These are phyloP conservation scores for Neurospora sp. DNA, from an alignment of 495 filamentous ascomycete species.

Conservation along the genomic window DNA sequence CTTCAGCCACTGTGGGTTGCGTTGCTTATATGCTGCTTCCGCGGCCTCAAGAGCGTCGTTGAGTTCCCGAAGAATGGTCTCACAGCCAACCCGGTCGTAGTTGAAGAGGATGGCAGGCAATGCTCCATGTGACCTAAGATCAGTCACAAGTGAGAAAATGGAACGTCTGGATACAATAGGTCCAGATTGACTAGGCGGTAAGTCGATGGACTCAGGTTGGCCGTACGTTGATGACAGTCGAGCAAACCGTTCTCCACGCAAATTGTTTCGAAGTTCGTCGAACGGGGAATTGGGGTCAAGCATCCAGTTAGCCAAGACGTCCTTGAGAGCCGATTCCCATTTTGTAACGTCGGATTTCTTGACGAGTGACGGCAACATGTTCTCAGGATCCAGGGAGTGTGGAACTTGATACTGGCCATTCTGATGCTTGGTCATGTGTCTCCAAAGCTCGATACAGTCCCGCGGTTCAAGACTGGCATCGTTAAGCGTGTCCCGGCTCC, in stretches of 20 bases:
- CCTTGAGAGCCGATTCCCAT: constrained; percentile 58
- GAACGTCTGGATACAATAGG: constrained; percentile 21
- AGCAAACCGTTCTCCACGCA: constrained; percentile 14
- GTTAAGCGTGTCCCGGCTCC: constrained; percentile 40
- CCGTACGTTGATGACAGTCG: not conserved
- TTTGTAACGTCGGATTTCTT: constrained; percentile 50
- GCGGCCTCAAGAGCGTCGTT: constrained; percentile 37
- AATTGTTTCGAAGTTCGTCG: constrained; percentile 35
- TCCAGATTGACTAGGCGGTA: not conserved
- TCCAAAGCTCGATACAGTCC: constrained; percentile 58
- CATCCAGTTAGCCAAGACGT: constrained; percentile 50
- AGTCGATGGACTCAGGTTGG: not conserved
- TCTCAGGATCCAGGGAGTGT: constrained; percentile 34
- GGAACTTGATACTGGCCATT: constrained; percentile 36
- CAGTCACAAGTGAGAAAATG: constrained; percentile 46
- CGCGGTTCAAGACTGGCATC: constrained; percentile 60
- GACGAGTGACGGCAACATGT: constrained; percentile 30
- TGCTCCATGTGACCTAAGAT: constrained; percentile 51
- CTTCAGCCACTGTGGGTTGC: constrained; percentile 46
- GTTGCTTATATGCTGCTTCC: constrained; percentile 47
- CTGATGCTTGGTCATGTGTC: constrained; percentile 44
- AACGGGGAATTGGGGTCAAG: constrained; percentile 49
- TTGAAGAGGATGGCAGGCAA: constrained; percentile 71
- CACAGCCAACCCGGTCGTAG: constrained; percentile 56
- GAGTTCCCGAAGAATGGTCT: constrained; percentile 40